These are phyloP conservation scores for Persicaria tinctoria DNA, from an alignment of 148 eudicot genomes.

Conservation along the genomic window DNA sequence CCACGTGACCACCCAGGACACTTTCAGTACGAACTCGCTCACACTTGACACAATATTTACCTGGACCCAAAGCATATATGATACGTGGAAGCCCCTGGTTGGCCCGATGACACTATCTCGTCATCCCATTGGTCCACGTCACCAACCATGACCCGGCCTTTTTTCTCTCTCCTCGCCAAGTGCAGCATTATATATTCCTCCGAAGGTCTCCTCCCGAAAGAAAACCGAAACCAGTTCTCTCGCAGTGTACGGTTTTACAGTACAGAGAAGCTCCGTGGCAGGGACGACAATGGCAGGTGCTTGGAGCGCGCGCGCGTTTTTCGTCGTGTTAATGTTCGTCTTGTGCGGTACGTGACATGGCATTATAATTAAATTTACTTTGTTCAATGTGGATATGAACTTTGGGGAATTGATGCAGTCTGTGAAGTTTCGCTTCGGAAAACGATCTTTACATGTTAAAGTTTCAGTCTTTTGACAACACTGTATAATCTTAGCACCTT, in stretches of 20 bases:
- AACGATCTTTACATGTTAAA: not conserved
- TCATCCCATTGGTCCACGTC: slow-evolving; percentile 48
- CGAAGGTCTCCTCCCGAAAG: not conserved
- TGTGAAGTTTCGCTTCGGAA: not conserved
- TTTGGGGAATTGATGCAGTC: not conserved
- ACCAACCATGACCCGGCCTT: slow-evolving; percentile 26
- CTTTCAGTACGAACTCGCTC: not conserved
- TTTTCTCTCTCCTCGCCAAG: not conserved
- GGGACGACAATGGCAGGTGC: slow-evolving; percentile 32
- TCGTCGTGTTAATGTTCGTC: slow-evolving; percentile 32
- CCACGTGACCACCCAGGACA: slow-evolving; percentile 36
- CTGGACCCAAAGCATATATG: not conserved
- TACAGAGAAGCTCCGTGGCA: not conserved
- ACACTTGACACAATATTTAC: not conserved
- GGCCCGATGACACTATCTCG: not conserved
- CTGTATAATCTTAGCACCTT: too few species aligned
- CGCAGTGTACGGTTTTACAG: not conserved
- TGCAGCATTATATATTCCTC: slow-evolving; percentile 3
- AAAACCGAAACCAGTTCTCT: not conserved
- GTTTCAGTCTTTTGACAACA: too few species aligned
- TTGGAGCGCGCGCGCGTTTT: slow-evolving; percentile 40
- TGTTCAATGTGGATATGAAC: not conserved
- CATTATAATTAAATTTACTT: not conserved
- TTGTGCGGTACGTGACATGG: slow-evolving; percentile 33
- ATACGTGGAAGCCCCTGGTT: not conserved